Percentiles rank a stretch among this genome's conserved stretches.
Conservation (phyloP, 352 stramenopile species). For the Phytopythium litorale region DNA sequence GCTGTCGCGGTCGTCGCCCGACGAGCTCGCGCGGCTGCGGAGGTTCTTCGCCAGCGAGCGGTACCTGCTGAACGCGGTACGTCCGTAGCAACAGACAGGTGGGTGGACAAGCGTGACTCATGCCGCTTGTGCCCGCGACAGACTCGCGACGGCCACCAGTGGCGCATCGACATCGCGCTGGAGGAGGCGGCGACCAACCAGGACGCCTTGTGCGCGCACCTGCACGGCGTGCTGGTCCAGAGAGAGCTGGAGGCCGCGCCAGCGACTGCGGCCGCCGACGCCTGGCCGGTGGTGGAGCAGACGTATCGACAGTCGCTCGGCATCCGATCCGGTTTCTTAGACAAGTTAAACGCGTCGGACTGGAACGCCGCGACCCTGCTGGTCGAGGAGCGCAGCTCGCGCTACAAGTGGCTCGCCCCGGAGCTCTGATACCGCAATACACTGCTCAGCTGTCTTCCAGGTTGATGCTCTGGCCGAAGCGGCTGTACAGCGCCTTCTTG, state of each 20-base stretch:
- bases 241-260: conserved; percentile 21
- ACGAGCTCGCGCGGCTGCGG: conserved; percentile 36
- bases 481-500: conserved; percentile 94
- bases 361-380: conserved; percentile 66
- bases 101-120: not conserved
- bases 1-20: conserved; percentile 30
- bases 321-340: conserved; percentile 1
- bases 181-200: conserved; percentile 36
- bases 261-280: not conserved
- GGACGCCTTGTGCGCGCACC: conserved; percentile 42
- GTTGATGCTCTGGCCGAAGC: conserved; percentile 97
- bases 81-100: not conserved
- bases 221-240: conserved; percentile 57
- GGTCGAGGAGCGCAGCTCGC: conserved; percentile 51
- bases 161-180: conserved; percentile 44
- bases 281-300: conserved; percentile 21
- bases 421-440: not conserved
- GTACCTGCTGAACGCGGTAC: conserved; percentile 57
- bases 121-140: not conserved
- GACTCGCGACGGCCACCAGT: conserved; percentile 6
- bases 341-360: conserved; percentile 38
- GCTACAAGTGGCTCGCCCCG: conserved; percentile 47
- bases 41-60: conserved; percentile 40
- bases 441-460: conserved; percentile 89
- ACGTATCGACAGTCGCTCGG: conserved; percentile 31